Evolutionary conservation across 2,329 filamentous ascomycete genomes (phyloP).

Genomic region (Immersiporthe knoxdaviesiana): DNA sequence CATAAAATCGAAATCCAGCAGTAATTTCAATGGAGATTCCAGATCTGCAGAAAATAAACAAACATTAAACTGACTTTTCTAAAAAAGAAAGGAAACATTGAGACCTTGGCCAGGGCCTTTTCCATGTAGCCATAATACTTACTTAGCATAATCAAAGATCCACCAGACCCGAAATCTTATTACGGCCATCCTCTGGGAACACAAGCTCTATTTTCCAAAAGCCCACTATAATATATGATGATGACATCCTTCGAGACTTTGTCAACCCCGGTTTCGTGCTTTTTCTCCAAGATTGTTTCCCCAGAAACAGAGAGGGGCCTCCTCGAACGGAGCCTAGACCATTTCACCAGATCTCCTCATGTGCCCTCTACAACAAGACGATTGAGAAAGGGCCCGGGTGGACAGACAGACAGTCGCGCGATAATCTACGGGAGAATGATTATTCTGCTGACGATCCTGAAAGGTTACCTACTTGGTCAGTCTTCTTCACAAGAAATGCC

Average conservation of each 20-base stretch:
- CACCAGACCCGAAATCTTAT: not conserved
- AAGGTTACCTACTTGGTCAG: no score
- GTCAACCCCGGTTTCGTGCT: no score
- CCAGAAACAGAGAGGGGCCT: not conserved
- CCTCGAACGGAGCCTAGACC: not conserved
- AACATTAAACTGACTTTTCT: not conserved
- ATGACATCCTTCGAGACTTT: not conserved
- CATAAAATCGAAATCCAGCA: not conserved
- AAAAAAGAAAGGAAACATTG: not conserved
- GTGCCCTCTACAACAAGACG: not conserved
- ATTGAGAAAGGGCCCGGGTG: no score
- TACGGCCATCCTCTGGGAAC: not conserved
- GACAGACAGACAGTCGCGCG: no score
- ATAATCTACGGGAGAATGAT: no score
- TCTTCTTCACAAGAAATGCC: no score
- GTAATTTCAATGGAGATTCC: not conserved
- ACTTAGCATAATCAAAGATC: not conserved
- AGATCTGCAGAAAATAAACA: no score
- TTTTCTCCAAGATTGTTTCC: not conserved
- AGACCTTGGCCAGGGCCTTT: not conserved
- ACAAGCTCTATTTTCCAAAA: not conserved
- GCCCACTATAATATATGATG: not conserved
- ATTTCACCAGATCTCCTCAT: no score
- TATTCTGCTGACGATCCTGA: no score
- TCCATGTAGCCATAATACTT: no score